These are phyloP conservation scores for Westerdykella sp. DNA, from an alignment of 2,329 filamentous ascomycete genomes.

Conservation along the genomic window DNA sequence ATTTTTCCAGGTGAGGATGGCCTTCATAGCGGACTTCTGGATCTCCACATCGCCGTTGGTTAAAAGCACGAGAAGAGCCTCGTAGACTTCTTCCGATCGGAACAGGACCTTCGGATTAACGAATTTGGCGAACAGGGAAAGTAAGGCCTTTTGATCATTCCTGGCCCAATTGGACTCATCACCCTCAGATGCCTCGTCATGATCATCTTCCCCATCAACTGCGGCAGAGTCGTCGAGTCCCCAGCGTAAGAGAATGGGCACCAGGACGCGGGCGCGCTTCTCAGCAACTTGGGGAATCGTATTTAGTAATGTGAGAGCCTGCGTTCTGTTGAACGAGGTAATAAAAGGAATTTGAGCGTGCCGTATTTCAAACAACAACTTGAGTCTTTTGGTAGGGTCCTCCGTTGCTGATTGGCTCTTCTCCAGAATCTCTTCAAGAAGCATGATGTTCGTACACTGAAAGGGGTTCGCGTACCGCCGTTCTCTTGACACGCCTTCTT, in stretches of 20 bases:
- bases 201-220: slow-evolving; percentile 10
- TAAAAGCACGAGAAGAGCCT: slow-evolving; percentile 66
- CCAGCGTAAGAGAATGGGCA: slow-evolving; percentile 83
- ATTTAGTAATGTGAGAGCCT: slow-evolving; percentile 73
- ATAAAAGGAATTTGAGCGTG: slow-evolving; percentile 51
- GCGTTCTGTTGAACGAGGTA: slow-evolving; percentile 58
- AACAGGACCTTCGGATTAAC: slow-evolving; percentile 79
- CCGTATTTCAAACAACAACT: slow-evolving; percentile 57
- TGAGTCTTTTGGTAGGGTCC: slow-evolving; percentile 48
- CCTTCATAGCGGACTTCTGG: slow-evolving; percentile 77
- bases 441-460: slow-evolving; percentile 69
- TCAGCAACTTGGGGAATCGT: slow-evolving; percentile 73
- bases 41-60: slow-evolving; percentile 86
- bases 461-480: slow-evolving; percentile 60
- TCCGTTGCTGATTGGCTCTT: slow-evolving; percentile 12
- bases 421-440: slow-evolving; percentile 37
- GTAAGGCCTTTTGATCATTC: slow-evolving; percentile 75
- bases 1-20: slow-evolving; percentile 84
- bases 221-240: slow-evolving; percentile 34
- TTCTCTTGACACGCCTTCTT: slow-evolving; percentile 1
- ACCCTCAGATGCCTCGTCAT: slow-evolving; percentile 7
- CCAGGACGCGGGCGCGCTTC: slow-evolving; percentile 74
- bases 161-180: slow-evolving; percentile 54
- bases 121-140: slow-evolving; percentile 78
- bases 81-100: slow-evolving; percentile 68